Evolutionary conservation across 805 yeast genomes (phyloP), one percentile per base, ranked within the genome.

Genomic region (Kluyveromyces nonfermentans): DNA sequence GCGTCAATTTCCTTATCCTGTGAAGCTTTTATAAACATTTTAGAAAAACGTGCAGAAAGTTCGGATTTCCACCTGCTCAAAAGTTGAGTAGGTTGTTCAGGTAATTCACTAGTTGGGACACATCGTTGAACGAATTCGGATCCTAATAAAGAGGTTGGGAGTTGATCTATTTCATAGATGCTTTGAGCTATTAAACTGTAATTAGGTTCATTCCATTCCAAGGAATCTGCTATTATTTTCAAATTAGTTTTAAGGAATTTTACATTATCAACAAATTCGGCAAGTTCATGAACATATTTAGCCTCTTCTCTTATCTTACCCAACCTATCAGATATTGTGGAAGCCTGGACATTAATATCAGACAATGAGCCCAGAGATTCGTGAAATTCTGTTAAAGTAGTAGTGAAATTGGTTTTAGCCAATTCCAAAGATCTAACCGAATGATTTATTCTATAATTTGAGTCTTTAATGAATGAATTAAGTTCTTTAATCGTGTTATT

Each of bases 21-120:
- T 1, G 96, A 83, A 0, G 96, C 95, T 35, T 71, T 70, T 38
- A 72, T 72, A 62, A 93, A 93, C 51, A 80, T 81, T 9, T 67
- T 56, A 31, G 70, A 64, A 54, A 89, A 87, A 2, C 77, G 63
- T 1, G 59, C 58, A 5, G 75, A 78, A 46, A 93, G 68, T 32
- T 78, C 72, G 1, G 64, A 67, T 4, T 78, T 72, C 79, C 94
- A 85, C 12, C 67, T 67, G 1, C 65, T 57, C 1, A 93, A 54
- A 0, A 84, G 64, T 1, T 64, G 71, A 8, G 60, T 56, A 0
- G 98, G 97, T 42, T 74, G 66, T 41, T 86, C 95, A 0, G 96
- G 95, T 14, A 88, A 71, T 44, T 86, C 94, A 9, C 83, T 70
- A 0, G 95, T 79, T 0, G 98, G 98, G 15, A 90, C 90, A 54